Conservation (phyloP, 345 rosid species). For the Salix viminalis region DNA sequence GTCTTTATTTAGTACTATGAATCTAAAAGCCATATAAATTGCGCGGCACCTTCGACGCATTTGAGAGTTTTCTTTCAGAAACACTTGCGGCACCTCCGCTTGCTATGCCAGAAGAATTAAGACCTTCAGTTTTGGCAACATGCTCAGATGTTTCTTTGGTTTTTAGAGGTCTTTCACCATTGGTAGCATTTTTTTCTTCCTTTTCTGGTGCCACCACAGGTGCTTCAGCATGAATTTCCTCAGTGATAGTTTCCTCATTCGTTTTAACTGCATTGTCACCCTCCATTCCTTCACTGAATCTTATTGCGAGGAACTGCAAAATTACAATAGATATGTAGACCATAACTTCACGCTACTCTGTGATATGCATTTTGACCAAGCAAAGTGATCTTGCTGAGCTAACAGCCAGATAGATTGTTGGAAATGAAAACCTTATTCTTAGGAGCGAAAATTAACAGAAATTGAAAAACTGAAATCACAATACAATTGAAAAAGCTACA, state of each 20-base stretch:
- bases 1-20: neutral
- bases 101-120: constrained; percentile 21
- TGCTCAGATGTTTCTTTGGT: constrained; percentile 27
- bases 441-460: neutral
- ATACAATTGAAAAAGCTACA: neutral
- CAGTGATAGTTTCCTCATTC: constrained; percentile 36
- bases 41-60: constrained; percentile 40
- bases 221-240: constrained; percentile 30
- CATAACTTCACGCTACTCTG: neutral
- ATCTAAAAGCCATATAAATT: too few relatives aligned
- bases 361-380: neutral
- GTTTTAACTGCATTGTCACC: constrained; percentile 36
- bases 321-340: constrained; percentile 2
- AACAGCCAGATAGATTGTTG: neutral
- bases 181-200: constrained; percentile 29
- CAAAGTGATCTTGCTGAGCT: neutral
- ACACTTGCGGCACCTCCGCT: constrained; percentile 25
- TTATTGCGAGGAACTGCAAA: constrained; percentile 18
- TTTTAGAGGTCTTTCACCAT: constrained; percentile 13
- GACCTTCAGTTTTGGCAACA: constrained; percentile 27
- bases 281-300: constrained; percentile 45
- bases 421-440: neutral
- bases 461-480: neutral
- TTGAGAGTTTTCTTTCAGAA: constrained; percentile 38
- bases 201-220: constrained; percentile 27